Percentiles rank a stretch among this genome's conserved stretches.
Conservation (phyloP, 129 eudicot species). For the Mikania micrantha region DNA sequence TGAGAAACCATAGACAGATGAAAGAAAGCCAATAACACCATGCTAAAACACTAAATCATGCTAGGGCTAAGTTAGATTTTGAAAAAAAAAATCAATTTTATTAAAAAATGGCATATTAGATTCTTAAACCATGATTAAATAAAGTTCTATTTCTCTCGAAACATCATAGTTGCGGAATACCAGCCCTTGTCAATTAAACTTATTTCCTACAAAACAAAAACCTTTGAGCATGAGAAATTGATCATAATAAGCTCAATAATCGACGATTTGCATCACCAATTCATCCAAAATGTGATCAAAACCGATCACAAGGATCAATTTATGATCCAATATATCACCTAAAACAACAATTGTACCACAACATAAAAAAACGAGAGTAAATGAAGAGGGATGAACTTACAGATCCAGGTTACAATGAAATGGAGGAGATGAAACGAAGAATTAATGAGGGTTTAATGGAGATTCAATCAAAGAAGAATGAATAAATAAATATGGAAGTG, state of each 20-base stretch:
- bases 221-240: neutral
- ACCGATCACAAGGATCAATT: neutral
- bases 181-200: neutral
- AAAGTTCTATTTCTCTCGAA: neutral
- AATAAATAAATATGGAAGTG: slow-evolving; percentile 9
- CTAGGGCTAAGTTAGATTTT: slow-evolving; percentile 1
- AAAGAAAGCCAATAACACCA: neutral
- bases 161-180: neutral
- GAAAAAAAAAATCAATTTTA: neutral
- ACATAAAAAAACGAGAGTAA: neutral
- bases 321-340: neutral
- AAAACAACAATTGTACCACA: neutral
- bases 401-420: slow-evolving; percentile 20
- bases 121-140: neutral
- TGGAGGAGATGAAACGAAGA: slow-evolving; percentile 4
- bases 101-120: neutral
- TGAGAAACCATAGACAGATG: neutral
- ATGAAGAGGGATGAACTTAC: slow-evolving; percentile 29
- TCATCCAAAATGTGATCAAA: neutral
- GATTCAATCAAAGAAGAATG: slow-evolving; percentile 13
- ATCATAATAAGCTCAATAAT: neutral
- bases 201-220: slow-evolving; percentile 2
- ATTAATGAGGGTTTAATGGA: slow-evolving; percentile 28
- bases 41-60: neutral
- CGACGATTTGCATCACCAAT: slow-evolving; percentile 1